Evolutionary conservation across 2,329 filamentous ascomycete species (phyloP), one percentile per base, ranked within the genome.

Genomic region (Penicillium sp.): DNA sequence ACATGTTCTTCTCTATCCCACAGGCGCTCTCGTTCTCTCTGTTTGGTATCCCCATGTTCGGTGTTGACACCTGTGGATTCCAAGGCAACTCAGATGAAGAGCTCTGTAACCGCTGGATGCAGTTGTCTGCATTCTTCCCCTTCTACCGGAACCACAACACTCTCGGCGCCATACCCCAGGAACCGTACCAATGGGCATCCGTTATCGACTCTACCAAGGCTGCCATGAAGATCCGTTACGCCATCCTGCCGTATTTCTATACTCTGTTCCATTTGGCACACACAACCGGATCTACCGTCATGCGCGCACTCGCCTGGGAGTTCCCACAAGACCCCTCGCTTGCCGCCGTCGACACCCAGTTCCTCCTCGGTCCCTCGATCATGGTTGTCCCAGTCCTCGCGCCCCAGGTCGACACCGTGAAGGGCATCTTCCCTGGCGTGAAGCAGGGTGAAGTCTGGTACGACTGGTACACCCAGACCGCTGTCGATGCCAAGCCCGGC

Each of bases 91-190:
- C 79, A 0, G 82, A 85, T 56, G 79, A 83, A 63, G 86, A 90
- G 64, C 80, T 91, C 3, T 91, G 88, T 71, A 81, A 81, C 48
- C 78, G 88, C 18, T 90, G 87, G 85, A 87, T 88, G 84, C 83
- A 87, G 63, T 76, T 89, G 1, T 81, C 78, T 0, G 86, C 86
- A 10, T 90, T 90, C 76, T 89, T 89, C 73, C 85, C 87, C 6
- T 90, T 90, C 72, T 90, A 89, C 72, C 79, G 87, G 24, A 90
- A 90, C 70, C 88, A 92, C 75, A 90, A 90, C 63, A 74, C 74
- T 3, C 72, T 87, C 1, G 79, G 77, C 0, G 80, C 83, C 10
- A 77, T 77, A 45, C 66, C 80, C 0, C 88, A 92, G 65, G 88
- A 92, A 69, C 86, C 87, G 0, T 92, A 88, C 63, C 66, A 79